Base-by-base conservation (phyloP, 768 basidiomycete genomes). In the Suillus plorans region DNA sequence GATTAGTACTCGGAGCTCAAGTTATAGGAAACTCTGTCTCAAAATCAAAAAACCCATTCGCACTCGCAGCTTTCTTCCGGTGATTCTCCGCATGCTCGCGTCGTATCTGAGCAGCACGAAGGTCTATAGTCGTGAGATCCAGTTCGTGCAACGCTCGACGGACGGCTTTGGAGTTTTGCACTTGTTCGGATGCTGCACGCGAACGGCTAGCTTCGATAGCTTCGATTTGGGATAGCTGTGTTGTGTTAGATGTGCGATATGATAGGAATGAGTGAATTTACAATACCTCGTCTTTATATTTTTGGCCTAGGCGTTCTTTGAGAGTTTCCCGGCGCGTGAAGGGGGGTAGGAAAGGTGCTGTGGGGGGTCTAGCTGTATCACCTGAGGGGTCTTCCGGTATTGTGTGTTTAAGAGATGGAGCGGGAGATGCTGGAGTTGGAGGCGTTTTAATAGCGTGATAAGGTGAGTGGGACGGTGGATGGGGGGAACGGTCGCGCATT, bases 131-230 rank as follows among this genome's bases (percentile, higher is more conserved):
- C 39, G 86, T 79, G 70, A 85, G 76, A 25, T 89, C 87, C 12
- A 89, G 74, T 68, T 92, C 90, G 57, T 87, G 84, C 49, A 86
- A 70, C 20, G 86, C 86, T 20, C 85, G 81, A 34, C 80, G 81
- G 20, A 79, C 74, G 4, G 71, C 78, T 70, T 80, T 82, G n/a
- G 70, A 69, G 20, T 80, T 71, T 20, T 77, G 76, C 34, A 74
- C 69, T 61, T 81, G 78, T 61, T 85, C 82, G 20, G 74, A 65
- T n/a, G 76, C 74, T 16, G 81, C 75, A 62, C 75, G 74, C 8
- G 75, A 70, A 6, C 82, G 80, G 62, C 82, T 81, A 0, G 70
- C 69, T 63, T 80, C 78, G 14, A 81, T 56, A 18, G 77, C 78
- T 58, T 71, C 64, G 47, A 80, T 73, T 78, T 66, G 64, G 50